Base-by-base conservation (phyloP, 179 eudicot species). In the Monotropa hypopitys region DNA sequence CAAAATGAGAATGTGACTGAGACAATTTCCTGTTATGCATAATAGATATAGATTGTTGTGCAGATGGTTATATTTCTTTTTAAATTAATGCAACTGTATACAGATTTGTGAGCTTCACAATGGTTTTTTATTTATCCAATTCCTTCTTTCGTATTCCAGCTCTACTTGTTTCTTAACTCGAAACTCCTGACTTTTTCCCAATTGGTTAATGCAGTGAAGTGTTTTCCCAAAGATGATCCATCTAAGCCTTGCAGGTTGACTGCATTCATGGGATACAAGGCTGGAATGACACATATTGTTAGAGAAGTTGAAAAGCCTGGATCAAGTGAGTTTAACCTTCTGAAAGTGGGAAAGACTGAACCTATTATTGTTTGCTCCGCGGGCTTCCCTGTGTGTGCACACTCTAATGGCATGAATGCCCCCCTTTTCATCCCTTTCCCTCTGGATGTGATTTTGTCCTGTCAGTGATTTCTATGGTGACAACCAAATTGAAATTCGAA, bases 231-330 rank as follows among this genome's bases (percentile, higher is more conserved):
- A 84, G 96, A 91, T 85, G 93, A 91, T 40, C 85, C 88, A 6
- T 89, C 74, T 80, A 87, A 87, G 81, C 68, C 81, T 30, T 91
- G 93, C 62, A 90, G 82, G 84, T 87, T 91, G 0, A 91, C 96
- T 77, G 93, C 93, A 72, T 91, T 91, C 73, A 76, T 91, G 83
- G 96, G 96, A 28, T 89, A 91, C 85, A 91, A 91, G 84, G 93
- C 93, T 80, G 96, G 96, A 10, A 90, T 90, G 96, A 89, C 92
- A 56, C 96, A 90, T 83, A 90, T 90, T 79, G 90, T 89, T 45
- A 85, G 95, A 69, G 95, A 89, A 81, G 92, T 90, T 1, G 95
- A 89, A 13, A 90, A 90, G 77, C 96, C 93, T 16, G 92, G 95
- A 45, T 90, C 95, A 79, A 90, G 95, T 90, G 85, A 80, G 89